Base-by-base conservation (phyloP, 2,329 filamentous ascomycete genomes). In the Exophiala oligosperma region DNA sequence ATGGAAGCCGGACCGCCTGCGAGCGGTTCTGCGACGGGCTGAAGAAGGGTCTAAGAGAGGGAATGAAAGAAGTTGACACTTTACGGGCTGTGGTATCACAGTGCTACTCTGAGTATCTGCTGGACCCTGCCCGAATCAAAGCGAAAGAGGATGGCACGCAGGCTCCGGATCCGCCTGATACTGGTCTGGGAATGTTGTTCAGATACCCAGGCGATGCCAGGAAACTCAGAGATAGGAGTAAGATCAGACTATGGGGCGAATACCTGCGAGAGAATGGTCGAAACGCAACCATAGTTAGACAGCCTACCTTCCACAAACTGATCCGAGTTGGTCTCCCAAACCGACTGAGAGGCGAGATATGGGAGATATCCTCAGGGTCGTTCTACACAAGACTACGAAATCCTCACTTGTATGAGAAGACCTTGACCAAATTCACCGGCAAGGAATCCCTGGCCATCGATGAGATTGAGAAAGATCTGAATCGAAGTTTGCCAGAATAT, bases 401-500 rank as follows among this genome's bases (percentile, higher is more conserved):
- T 58, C 94, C 94, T 1, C 89, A 85, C 9, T 78, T 93, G 4
- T 99, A 93, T 69, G 78, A 83, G 46, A 91, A 99, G 57, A 97
- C 92, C 0, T 78, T 99, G 46, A 80, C 84, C 52, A 93, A 94
- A 70, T 92, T 88, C 67, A 84, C 88, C 5, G 94, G 94, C 6
- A 84, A 88, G 70, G 90, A 95, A 65, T 97, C 93, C 9, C 82
- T 99, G 60, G 94, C 94, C 46, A 97, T 97, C 67, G 94, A 99
- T 72, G 94, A 99, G 79, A 99, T 99, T 64, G 94, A 99, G 72
- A 99, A 99, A 74, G 94, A 99, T 71, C 77, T 99, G 50, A 99
- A 99, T 74, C 86, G 94, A 65, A 97, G 92, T 79, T 77, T 99
- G 65, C 94, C 94, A 1, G 94, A 99, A 74, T 99, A 99, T 72